Base-by-base conservation (phyloP, 768 basidiomycete genomes). In the Cystofilobasidium ferigula region DNA sequence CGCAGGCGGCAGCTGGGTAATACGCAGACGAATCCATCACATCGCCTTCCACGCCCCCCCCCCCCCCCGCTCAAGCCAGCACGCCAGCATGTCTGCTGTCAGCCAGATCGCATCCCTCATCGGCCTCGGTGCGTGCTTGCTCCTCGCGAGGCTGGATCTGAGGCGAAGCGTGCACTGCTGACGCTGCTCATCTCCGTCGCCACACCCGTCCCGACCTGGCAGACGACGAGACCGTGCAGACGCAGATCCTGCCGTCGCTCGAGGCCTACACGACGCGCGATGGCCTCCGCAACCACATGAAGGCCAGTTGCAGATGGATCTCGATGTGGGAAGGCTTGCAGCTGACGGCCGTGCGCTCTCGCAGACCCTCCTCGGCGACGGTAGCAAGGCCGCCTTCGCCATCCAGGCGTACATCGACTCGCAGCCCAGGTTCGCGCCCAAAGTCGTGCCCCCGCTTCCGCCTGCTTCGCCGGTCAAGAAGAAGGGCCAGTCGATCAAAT, bases 161-260 rank as follows among this genome's bases (percentile, higher is more conserved):
- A n/a, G 3, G 4, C 24, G 45, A 47, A 8, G 22, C 22, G 4
- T 24, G 5, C 45, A 2, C 13, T 20, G 22, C 45, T 47, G 10
- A 12, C 40, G 13, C 10, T 42, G 14, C 40, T 18, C 14, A 9
- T 18, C 42, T 43, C 45, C 22, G 22, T 47, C 45, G 45, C 45
- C 45, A 47, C 45, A 20, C 43, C 43, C 5, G 10, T 20, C 20
- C 45, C 14, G 9, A n/a, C 9, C 45, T 47, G 5, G 45, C 62
- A 62, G 62, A 62, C 47, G 62, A 62, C 34, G 34, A 45, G 35
- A 62, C 62, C 28, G 62, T 62, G 1, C 35, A 38, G 24, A 62
- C 43, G 12, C 62, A 62, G 35, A 51, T 62, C 32, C 32, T 62
- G 1, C 62, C 62, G 0, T 62, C 26, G 20, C 53, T 62, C 48